Evolutionary conservation across 2,329 filamentous ascomycete species (phyloP), one percentile per base, ranked within the genome.

Genomic region (Cladorrhinum sp.): DNA sequence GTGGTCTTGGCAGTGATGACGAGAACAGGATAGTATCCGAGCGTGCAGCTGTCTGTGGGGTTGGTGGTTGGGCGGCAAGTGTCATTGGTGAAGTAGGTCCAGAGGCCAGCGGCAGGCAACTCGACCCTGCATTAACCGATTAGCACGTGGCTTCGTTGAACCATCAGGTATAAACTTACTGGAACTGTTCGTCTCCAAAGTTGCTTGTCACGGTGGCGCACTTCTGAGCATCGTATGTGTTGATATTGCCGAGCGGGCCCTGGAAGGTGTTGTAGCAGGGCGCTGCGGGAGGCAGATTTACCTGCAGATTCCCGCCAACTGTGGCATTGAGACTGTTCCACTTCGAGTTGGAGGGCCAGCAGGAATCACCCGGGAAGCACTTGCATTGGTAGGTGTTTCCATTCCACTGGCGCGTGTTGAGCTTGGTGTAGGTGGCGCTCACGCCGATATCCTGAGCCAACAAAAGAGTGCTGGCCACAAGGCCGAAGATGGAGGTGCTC

Each of bases 41-140:
- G 69, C 0, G 72, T 74, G 60, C 77, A 78, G 2, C 72, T 66
- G 12, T 68, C 64, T 4, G 65, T 61, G 1, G 72, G 74, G 53
- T 74, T 66, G 1, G 63, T 62, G 1, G 75, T 76, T 1, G 73
- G 73, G 6, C 70, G 66, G 64, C 75, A 78, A 8, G 75, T 77
- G 62, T 76, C 72, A 65, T 77, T 77, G 57, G 75, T 76, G 63
- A 74, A 77, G 65, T 75, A 77, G n/a, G 74, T 77, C 76, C 76
- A 77, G 27, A 78, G 62, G 8, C 66, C 69, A 3, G 74, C 70
- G 3, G 60, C 64, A 1, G 69, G 69, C 22, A 57, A 49, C 3
- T 66, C 61, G 32, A 65, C 64, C 18, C 67, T 69, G 36, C 9
- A 13, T 7, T 20, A 38, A 54, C 5, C 29, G 2, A 1, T 41